These are phyloP conservation scores for Scedosporium apiospermum DNA, from an alignment of 2,329 filamentous ascomycete genomes.

Conservation along the genomic window DNA sequence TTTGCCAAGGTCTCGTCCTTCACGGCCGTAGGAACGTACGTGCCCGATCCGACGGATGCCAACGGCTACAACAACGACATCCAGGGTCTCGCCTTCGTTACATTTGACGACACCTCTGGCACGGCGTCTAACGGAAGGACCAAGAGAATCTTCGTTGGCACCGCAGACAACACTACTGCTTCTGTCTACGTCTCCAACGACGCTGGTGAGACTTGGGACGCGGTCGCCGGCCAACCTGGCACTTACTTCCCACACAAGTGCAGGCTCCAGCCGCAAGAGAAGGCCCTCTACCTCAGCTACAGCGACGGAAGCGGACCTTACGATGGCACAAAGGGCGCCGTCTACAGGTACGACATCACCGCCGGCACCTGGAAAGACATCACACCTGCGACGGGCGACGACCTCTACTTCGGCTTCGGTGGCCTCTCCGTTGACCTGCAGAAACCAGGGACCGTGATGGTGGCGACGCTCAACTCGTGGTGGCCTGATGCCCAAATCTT, in stretches of 20 bases:
- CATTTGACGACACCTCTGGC: conserved; percentile 43
- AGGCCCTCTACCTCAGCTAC: conserved; percentile 45
- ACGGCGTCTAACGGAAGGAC: conserved; percentile 29
- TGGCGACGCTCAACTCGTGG: conserved; percentile 48
- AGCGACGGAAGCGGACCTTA: conserved; percentile 47
- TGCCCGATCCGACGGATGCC: conserved; percentile 32
- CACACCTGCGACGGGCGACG: conserved; percentile 37
- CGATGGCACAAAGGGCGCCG: conserved; percentile 41
- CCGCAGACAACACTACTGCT: conserved; percentile 39
- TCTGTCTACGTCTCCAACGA: conserved; percentile 45
- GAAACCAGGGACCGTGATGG: conserved; percentile 45
- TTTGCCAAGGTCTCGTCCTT: conserved; percentile 44
- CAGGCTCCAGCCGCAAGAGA: conserved; percentile 38
- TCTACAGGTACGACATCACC: conserved; percentile 44
- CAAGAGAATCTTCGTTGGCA: conserved; percentile 46
- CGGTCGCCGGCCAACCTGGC: conserved; percentile 38
- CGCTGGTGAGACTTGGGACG: conserved; percentile 41
- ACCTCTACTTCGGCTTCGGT: conserved; percentile 45
- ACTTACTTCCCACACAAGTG: conserved; percentile 45
- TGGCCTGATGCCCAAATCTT: conserved; percentile 49
- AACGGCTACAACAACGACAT: conserved; percentile 33
- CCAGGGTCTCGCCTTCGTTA: conserved; percentile 41
- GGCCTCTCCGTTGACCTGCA: conserved; percentile 43
- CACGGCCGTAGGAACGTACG: conserved; percentile 39
- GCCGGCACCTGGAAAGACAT: conserved; percentile 43